Percentiles rank a stretch among this genome's conserved stretches.
These are phyloP conservation scores for Fusarium newnesense DNA, from an alignment of 2,329 filamentous ascomycete genomes.

Conservation along the genomic window DNA sequence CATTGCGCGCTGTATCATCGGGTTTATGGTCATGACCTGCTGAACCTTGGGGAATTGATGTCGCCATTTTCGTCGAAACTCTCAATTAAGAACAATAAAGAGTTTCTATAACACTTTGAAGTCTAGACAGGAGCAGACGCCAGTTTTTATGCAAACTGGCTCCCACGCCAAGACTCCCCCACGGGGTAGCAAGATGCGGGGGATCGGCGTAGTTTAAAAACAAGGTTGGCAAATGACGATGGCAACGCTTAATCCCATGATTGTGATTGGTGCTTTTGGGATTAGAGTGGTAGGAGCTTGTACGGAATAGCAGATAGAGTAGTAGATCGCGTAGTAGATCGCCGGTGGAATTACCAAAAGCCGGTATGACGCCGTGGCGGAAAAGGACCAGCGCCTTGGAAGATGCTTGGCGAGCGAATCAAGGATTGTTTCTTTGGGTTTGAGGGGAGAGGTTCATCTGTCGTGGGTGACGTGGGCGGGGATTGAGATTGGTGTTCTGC, in stretches of 20 bases:
- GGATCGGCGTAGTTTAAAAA: slow-evolving; percentile 17
- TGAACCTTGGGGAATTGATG: accelerated
- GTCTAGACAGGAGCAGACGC: not conserved
- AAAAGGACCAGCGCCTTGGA: not conserved
- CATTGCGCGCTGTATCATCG: not conserved
- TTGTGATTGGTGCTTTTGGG: not conserved
- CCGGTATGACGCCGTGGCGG: not conserved
- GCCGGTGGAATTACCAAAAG: not conserved
- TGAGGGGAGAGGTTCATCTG: not conserved
- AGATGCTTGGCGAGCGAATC: not conserved
- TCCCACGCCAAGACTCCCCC: slow-evolving; percentile 8
- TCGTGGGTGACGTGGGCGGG: not conserved
- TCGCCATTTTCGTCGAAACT: not conserved
- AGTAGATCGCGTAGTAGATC: not conserved
- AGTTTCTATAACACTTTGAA: not conserved
- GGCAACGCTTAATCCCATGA: accelerated
- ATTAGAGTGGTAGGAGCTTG: not conserved
- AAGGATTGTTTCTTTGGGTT: accelerated
- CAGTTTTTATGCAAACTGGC: not conserved
- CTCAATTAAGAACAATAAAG: not conserved
- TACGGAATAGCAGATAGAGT: slow-evolving; percentile 1
- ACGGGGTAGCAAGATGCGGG: slow-evolving; percentile 20
- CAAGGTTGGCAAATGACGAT: slow-evolving; percentile 11
- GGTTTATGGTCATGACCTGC: not conserved
- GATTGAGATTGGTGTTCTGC: not conserved